Evolutionary conservation across 148 eudicot species (phyloP), one percentile per base, ranked within the genome.

Genomic region (Nepenthes mirabilis): DNA sequence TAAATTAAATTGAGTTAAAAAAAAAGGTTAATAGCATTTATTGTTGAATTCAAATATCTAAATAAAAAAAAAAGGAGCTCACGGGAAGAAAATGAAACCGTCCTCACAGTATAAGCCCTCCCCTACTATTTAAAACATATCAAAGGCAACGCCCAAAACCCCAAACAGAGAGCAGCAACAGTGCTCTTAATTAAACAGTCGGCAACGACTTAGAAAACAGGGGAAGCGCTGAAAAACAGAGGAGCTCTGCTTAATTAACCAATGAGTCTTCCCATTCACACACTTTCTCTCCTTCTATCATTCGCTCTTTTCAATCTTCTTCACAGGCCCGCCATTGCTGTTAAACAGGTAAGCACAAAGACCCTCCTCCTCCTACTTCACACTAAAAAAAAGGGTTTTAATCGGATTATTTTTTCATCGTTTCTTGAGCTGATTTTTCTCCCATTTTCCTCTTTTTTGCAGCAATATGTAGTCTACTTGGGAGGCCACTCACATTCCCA

Each of bases 381-480:
- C 23, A 23, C 23, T 23, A 23, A 23, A 23, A 23, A 23, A 23
- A 23, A 23, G 0, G 23, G 23, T 23, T 23, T 23, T 23, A 23
- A 23, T 23, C 23, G 23, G 23, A 23, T 23, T 23, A 23, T 23
- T 23, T 23, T 23, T 23, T 23, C 23, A 23, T 23, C 23, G 23
- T 23, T 23, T 12, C 10, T 14, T 47, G 52, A 43, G 50, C 5
- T 14, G 37, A 34, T 66, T 4, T 52, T 43, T 40, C 6, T 37
- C 6, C 12, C 43, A 4, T 48, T 47, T 52, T 52, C 6, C 12
- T 47, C 7, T 48, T 47, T 52, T 52, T 37, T 60, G 54, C 62
- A 81, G 87, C 71, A 87, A 11, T 88, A 83, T 76, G 79, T 91
- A 56, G 95, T 91, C 62, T 87, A 91, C 69, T 65, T 87, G 72